Percentiles rank a stretch among this genome's conserved stretches.
Evolutionary conservation across 2,329 filamentous ascomycete species (phyloP).

Genomic region (Catunica adiposa): DNA sequence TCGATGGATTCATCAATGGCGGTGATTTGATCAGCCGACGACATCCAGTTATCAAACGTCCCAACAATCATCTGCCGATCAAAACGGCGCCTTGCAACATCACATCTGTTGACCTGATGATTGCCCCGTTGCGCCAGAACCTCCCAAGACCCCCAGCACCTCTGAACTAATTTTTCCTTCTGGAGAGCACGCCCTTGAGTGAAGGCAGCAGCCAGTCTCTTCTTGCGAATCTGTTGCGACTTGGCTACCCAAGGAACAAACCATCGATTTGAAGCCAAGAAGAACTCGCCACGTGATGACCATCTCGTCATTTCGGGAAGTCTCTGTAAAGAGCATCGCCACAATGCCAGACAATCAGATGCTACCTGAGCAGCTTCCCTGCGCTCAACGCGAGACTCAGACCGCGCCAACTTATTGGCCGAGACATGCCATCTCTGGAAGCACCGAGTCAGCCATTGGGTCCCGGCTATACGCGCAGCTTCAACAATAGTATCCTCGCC

Average conservation of each 20-base stretch:
- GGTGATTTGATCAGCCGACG: not conserved
- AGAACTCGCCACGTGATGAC: conserved; percentile 16
- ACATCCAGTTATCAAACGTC: conserved; percentile 3
- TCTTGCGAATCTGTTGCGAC: conserved; percentile 16
- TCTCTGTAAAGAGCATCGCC: conserved; percentile 4
- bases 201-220: conserved; percentile 14
- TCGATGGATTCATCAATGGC: conserved; percentile 7
- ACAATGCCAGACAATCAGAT: conserved; percentile 6
- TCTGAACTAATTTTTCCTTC: conserved; percentile 13
- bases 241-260: conserved; percentile 21
- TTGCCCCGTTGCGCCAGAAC: not conserved
- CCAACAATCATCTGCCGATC: conserved; percentile 3
- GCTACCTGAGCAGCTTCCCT: conserved; percentile 3
- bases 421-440: conserved; percentile 4
- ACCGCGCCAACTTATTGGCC: conserved; percentile 1
- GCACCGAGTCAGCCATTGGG: not conserved
- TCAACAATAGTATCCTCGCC: not conserved
- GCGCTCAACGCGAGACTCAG: conserved; percentile 2
- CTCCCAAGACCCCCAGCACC: conserved; percentile 15
- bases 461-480: conserved; percentile 4
- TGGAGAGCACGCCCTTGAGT: conserved; percentile 11
- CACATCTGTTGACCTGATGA: conserved; percentile 2
- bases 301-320: conserved; percentile 14
- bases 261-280: conserved; percentile 18
- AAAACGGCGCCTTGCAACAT: conserved; percentile 3